Evolutionary conservation across 495 filamentous ascomycete species (phyloP).

Genomic region (Penicillium malachiteum): DNA sequence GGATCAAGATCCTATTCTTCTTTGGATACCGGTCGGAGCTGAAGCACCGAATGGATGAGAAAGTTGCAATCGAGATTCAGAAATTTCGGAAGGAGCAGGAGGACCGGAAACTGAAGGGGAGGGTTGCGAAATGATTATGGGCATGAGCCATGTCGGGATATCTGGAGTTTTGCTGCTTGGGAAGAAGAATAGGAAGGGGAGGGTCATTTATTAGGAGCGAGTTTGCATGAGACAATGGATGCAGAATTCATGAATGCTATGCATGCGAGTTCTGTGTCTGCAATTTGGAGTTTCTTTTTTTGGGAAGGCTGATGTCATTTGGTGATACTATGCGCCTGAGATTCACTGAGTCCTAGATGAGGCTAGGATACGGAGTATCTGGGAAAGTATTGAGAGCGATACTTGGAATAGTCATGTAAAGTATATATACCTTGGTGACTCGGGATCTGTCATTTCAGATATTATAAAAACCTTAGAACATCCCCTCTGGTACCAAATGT

Average conservation of each 20-base stretch:
- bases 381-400: too few relatives aligned
- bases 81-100: constrained; percentile 40
- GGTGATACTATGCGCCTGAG: neutral
- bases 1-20: constrained; percentile 90
- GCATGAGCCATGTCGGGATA: neutral
- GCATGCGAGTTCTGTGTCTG: neutral
- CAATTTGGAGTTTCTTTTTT: neutral
- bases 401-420: too few relatives aligned
- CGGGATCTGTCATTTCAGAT: too few relatives aligned
- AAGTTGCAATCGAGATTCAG: constrained; percentile 61
- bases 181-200: neutral
- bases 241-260: neutral
- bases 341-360: too few relatives aligned
- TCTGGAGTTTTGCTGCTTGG: neutral
- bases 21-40: constrained; percentile 89
- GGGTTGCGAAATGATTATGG: neutral
- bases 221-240: neutral
- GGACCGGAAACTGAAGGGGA: constrained; percentile 12
- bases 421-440: too few relatives aligned
- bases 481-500: neutral
- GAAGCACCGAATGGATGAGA: constrained; percentile 72
- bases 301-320: constrained; percentile 1
- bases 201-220: neutral
- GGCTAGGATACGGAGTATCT: too few relatives aligned
- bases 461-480: neutral